Evolutionary conservation across 1,139 yeast genomes (phyloP), one percentile per base, ranked within the genome.

Genomic region (Suhomyces bribrorum): DNA sequence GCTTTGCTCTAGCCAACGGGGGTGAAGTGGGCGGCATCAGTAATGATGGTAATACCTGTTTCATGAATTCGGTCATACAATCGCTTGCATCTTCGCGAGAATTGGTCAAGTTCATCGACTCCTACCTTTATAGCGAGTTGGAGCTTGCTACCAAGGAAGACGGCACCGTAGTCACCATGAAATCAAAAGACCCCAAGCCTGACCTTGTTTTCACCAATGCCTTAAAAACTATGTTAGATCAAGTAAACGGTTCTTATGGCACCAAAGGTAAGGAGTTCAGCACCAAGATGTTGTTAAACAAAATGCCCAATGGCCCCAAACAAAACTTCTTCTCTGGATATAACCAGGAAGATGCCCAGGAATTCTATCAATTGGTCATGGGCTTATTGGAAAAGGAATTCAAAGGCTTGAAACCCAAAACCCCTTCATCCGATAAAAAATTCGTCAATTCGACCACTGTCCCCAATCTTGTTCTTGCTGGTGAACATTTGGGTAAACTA

Each of bases 321-420:
- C 84, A 81, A 50, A 82, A 83, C 55, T 75, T 88, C 46, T 81
- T 88, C 53, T 63, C 81, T 33, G 92, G 96, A 1, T 86, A 87
- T 54, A 88, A 86, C 53, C 97, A 88, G 61, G 96, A 88, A 60
- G 97, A 88, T 62, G 96, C 96, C 0, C 96, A 89, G 61, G 97
- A 88, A 58, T 88, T 88, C 53, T 88, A 88, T 64, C 96, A 88
- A 58, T 77, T 86, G 45, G 76, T 88, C 4, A 73, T 88, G 73
- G 73, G 77, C 30, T 77, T 85, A 37, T 66, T 88, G 36, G 97
- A 88, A 57, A 76, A 75, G 37, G 95, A 88, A 45, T 69, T 63
- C 49, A 70, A 68, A 41, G 57, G 52, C 18, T 45, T 41, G 11
- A 62, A 23, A 26, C 27, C 43, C 34, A 17, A 30, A 31, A 13